A percentile compares a stretch with the other conserved stretches of the same genome.
Evolutionary conservation across 2,329 filamentous ascomycete species (phyloP).

Genomic region (Triangularia setosa): DNA sequence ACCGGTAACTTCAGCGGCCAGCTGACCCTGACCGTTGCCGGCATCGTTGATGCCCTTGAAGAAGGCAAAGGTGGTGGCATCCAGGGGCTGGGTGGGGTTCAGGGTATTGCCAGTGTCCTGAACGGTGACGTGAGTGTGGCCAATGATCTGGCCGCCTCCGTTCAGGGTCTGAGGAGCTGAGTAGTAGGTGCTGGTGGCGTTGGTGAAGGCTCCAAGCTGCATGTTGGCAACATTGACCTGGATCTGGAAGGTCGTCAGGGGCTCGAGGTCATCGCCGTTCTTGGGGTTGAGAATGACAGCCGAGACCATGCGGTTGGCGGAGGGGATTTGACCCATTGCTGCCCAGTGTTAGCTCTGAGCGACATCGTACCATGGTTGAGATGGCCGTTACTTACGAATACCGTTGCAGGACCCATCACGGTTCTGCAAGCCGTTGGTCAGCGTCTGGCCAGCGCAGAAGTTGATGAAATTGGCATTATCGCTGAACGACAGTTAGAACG

Average conservation of each 20-base stretch:
- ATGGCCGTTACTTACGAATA: conserved; percentile 45
- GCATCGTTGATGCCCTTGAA: conserved; percentile 66
- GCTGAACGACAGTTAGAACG: conserved; percentile 32
- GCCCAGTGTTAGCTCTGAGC: conserved; percentile 20
- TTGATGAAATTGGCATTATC: conserved; percentile 62
- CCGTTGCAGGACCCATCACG: conserved; percentile 61
- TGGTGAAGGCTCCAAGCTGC: conserved; percentile 56
- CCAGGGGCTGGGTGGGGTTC: conserved; percentile 49
- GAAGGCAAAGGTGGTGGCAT: conserved; percentile 54
- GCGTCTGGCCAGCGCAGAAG: conserved; percentile 51
- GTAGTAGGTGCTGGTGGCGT: conserved; percentile 58
- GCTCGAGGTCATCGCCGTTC: conserved; percentile 45
- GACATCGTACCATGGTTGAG: no score
- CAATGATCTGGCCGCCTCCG: conserved; percentile 48
- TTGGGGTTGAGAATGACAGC: conserved; percentile 51
- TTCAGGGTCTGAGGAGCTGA: conserved; percentile 55
- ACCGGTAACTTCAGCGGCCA: conserved; percentile 50
- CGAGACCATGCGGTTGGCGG: conserved; percentile 54
- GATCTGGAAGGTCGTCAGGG: conserved; percentile 50
- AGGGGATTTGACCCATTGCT: conserved; percentile 60
- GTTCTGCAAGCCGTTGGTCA: conserved; percentile 61
- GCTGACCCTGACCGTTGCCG: conserved; percentile 52
- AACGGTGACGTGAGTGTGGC: conserved; percentile 59
- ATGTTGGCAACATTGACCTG: conserved; percentile 52
- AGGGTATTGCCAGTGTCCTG: conserved; percentile 51